Percentiles rank a stretch among this genome's conserved stretches.
These are phyloP conservation scores for Lecanicillium sp. DNA, from an alignment of 2,329 filamentous ascomycete genomes.

Conservation along the genomic window DNA sequence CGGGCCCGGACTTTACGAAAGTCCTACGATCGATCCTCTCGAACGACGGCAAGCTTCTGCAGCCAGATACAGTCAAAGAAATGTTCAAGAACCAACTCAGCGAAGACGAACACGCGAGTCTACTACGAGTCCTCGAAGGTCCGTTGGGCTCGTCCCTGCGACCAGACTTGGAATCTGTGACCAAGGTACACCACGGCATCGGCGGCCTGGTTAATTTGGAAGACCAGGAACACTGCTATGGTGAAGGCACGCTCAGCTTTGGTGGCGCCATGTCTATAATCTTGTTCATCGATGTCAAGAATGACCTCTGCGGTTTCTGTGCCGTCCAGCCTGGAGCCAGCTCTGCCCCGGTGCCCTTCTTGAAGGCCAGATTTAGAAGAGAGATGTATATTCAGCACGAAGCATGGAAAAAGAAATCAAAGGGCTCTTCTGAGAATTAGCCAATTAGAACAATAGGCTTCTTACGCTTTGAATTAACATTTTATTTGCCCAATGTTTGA, in stretches of 20 bases:
- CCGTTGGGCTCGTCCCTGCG: constrained; percentile 31
- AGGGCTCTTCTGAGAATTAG: too few relatives aligned
- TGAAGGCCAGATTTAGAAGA: neutral
- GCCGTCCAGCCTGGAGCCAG: constrained; percentile 30
- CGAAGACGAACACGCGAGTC: constrained; percentile 21
- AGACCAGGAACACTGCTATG: constrained; percentile 37
- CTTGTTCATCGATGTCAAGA: too few relatives aligned
- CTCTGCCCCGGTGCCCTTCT: constrained; percentile 15
- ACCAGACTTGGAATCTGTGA: constrained; percentile 25
- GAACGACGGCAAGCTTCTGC: constrained; percentile 44
- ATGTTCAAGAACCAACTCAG: constrained; percentile 44
- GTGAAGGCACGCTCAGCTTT: constrained; percentile 38
- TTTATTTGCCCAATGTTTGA: too few relatives aligned
- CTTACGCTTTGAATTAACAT: too few relatives aligned
- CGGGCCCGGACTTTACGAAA: constrained; percentile 34
- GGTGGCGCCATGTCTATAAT: constrained; percentile 41
- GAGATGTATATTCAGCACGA: neutral
- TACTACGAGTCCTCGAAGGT: constrained; percentile 24
- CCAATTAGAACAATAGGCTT: too few relatives aligned
- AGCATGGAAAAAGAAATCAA: constrained; percentile 16
- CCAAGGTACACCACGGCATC: constrained; percentile 34
- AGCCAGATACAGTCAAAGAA: constrained; percentile 31
- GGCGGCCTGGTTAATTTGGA: constrained; percentile 36
- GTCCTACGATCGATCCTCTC: constrained; percentile 40
- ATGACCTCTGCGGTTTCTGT: constrained; percentile 31